phyloP scores from a whole-genome alignment of 2,329 filamentous ascomycete genomes.

The Arthrinium puccinioides region DNA sequence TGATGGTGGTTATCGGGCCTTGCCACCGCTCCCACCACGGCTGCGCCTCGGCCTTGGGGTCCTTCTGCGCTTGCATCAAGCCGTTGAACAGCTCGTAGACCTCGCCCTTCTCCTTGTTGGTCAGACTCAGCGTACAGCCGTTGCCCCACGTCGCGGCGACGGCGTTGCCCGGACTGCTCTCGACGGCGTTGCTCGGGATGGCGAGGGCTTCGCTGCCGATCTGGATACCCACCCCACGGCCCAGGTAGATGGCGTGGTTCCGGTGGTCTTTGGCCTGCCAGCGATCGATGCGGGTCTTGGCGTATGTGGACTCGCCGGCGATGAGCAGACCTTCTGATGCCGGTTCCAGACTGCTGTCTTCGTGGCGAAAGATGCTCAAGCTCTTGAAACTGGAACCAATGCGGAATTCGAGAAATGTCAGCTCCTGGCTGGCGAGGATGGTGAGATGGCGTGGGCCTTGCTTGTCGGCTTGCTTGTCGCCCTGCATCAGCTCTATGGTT shows the following conservation, averaged over 20 bases:
- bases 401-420: constrained; percentile 4
- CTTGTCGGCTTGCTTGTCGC: constrained; percentile 2
- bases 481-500: constrained; percentile 2
- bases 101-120: constrained; percentile 1
- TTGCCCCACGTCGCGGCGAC: too few relatives aligned
- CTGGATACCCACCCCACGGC: constrained; percentile 5
- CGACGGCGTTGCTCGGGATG: not conserved
- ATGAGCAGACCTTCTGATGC: constrained; percentile 1
- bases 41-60: not conserved
- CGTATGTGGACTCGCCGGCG: constrained; percentile 3
- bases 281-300: constrained; percentile 1
- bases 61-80: not conserved
- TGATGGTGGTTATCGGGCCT: constrained; percentile 3
- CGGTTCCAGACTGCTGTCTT: constrained; percentile 1
- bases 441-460: constrained; percentile 3
- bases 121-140: constrained; percentile 1
- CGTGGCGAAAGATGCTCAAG: constrained; percentile 6
- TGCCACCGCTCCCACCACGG: constrained; percentile 3
- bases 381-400: not conserved
- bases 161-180: too few relatives aligned
- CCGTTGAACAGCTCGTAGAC: constrained; percentile 5
- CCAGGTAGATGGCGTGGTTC: constrained; percentile 5
- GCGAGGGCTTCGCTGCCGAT: constrained; percentile 3
- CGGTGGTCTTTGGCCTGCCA: constrained; percentile 5
- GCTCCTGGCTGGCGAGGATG: constrained; percentile 2